These are phyloP conservation scores for Lactarius quietus DNA, from an alignment of 768 basidiomycete species.

Conservation along the genomic window DNA sequence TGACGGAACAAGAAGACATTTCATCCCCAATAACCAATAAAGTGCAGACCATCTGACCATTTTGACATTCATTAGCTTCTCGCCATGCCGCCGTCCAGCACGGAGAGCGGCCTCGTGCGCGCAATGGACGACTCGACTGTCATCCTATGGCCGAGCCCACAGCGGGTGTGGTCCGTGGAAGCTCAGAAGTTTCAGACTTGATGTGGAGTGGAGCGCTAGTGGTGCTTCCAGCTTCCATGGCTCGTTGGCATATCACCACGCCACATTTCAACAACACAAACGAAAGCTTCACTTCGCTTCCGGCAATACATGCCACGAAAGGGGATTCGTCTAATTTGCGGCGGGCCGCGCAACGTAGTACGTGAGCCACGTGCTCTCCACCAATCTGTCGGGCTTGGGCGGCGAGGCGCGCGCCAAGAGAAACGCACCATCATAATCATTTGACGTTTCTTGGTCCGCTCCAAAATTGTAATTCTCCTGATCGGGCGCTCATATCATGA, in stretches of 20 bases:
- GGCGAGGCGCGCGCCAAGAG: background rate
- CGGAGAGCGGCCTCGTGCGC: background rate
- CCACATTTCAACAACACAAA: background rate
- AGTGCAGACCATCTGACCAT: background rate
- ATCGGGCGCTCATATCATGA: background rate
- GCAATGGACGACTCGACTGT: background rate
- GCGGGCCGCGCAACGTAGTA: too few species aligned
- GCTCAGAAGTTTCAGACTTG: background rate
- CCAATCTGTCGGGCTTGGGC: background rate
- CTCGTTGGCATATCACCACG: background rate
- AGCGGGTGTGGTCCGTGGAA: background rate
- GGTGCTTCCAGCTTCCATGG: background rate
- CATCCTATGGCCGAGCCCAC: background rate
- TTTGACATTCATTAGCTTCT: background rate
- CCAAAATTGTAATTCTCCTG: too few species aligned
- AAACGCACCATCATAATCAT: too few species aligned
- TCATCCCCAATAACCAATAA: background rate
- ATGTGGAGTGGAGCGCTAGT: too few species aligned
- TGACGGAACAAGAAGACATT: too few species aligned
- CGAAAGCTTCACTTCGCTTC: too few species aligned
- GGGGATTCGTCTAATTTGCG: too few species aligned
- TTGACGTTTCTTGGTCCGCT: too few species aligned
- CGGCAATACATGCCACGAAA: too few species aligned
- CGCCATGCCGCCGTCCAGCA: background rate
- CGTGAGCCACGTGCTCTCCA: background rate